Conservation (phyloP, 1,284 basidiomycete genomes). For the Phylloboletellus chloephorus region DNA sequence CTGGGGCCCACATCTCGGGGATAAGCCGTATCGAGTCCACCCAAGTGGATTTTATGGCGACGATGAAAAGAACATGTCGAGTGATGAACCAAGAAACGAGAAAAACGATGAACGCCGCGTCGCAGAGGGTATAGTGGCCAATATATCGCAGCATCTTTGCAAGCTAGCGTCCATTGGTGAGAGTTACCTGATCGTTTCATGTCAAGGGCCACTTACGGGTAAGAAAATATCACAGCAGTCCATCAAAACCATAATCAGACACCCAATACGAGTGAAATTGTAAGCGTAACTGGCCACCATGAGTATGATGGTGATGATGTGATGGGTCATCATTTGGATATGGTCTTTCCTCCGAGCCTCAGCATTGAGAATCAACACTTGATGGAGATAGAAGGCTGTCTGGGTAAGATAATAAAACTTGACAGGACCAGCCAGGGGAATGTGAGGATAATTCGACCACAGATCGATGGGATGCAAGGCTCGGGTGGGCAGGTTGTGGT, state of each 20-base stretch:
- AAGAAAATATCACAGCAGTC: slow-evolving; percentile 91
- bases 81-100: slow-evolving; percentile 87
- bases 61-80: slow-evolving; percentile 73
- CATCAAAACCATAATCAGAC: slow-evolving; percentile 86
- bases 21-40: slow-evolving; percentile 48
- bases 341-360: slow-evolving; percentile 92
- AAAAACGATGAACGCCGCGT: slow-evolving; percentile 77
- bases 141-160: slow-evolving; percentile 95
- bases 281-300: slow-evolving; percentile 75
- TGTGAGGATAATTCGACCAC: slow-evolving; percentile 83
- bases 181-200: slow-evolving; percentile 1
- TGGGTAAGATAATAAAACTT: slow-evolving; percentile 93
- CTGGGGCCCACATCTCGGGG: slow-evolving; percentile 53
- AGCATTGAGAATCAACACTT: slow-evolving; percentile 88
- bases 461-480: slow-evolving; percentile 64
- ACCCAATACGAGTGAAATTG: slow-evolving; percentile 86
- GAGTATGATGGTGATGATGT: slow-evolving; percentile 83
- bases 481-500: slow-evolving; percentile 65
- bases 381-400: slow-evolving; percentile 91
- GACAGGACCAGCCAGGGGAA: slow-evolving; percentile 68
- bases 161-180: slow-evolving; percentile 40
- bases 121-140: slow-evolving; percentile 60
- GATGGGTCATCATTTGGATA: slow-evolving; percentile 94
- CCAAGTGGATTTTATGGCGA: slow-evolving; percentile 61
- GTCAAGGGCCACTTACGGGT: slow-evolving; percentile 57